These are phyloP conservation scores for Zasmidium citrigriseum DNA, from an alignment of 2,329 filamentous ascomycete species.

Conservation along the genomic window DNA sequence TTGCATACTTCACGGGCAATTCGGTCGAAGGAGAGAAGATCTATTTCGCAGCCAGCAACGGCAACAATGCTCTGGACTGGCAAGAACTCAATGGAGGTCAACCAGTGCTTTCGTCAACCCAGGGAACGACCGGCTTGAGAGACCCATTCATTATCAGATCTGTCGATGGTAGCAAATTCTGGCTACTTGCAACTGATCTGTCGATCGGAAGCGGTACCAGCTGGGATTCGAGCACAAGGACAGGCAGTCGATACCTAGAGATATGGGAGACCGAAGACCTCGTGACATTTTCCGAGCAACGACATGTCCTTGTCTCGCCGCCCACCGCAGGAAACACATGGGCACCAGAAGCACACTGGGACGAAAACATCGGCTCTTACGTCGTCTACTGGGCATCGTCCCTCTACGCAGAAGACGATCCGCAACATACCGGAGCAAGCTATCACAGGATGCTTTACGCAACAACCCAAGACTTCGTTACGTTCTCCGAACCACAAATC, in stretches of 20 bases:
- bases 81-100: slow-evolving; percentile 51
- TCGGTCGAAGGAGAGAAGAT: slow-evolving; percentile 53
- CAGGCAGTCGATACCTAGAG: slow-evolving; percentile 53
- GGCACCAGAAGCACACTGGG: slow-evolving; percentile 59
- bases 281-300: slow-evolving; percentile 53
- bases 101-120: slow-evolving; percentile 48
- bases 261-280: slow-evolving; percentile 57
- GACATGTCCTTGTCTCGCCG: slow-evolving; percentile 53
- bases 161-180: slow-evolving; percentile 54
- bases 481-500: slow-evolving; percentile 53
- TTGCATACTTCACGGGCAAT: slow-evolving; percentile 55
- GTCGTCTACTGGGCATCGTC: slow-evolving; percentile 52
- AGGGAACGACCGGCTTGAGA: slow-evolving; percentile 53
- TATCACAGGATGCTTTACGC: slow-evolving; percentile 60
- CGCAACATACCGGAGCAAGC: slow-evolving; percentile 50
- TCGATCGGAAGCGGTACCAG: slow-evolving; percentile 57
- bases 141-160: slow-evolving; percentile 58
- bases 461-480: slow-evolving; percentile 57
- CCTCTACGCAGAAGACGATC: slow-evolving; percentile 51
- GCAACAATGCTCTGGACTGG: slow-evolving; percentile 56
- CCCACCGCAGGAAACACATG: slow-evolving; percentile 56
- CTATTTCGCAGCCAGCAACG: slow-evolving; percentile 53
- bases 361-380: slow-evolving; percentile 47
- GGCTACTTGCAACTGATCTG: slow-evolving; percentile 54
- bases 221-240: slow-evolving; percentile 51